phyloP scores from a whole-genome alignment of 106 monocot species.

The Dendrobium nobile region DNA sequence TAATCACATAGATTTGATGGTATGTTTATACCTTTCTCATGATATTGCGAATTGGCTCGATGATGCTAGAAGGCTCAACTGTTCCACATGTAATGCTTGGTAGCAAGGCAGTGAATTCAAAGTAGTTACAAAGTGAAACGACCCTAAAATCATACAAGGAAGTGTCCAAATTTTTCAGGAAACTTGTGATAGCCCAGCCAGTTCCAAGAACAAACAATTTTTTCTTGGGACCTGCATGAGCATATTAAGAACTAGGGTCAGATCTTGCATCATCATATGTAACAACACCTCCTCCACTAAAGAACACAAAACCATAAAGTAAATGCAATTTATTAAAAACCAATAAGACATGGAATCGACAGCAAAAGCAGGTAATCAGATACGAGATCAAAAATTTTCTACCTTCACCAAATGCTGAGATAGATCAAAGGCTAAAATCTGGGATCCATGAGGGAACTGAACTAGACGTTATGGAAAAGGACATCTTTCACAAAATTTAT shows the following conservation, averaged over 20 bases:
- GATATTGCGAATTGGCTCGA: slow-evolving; percentile 76
- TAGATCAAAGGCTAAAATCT: too few species aligned
- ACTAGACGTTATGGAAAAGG: too few species aligned
- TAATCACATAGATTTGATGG: background rate
- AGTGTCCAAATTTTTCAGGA: slow-evolving; percentile 63
- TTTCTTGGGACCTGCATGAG: slow-evolving; percentile 38
- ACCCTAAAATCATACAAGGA: slow-evolving; percentile 76
- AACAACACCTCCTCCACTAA: slow-evolving; percentile 52
- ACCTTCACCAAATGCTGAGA: too few species aligned
- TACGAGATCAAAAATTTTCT: too few species aligned
- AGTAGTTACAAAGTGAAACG: slow-evolving; percentile 83
- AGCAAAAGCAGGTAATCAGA: too few species aligned
- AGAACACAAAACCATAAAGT: background rate
- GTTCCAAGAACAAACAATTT: slow-evolving; percentile 76
- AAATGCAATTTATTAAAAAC: background rate
- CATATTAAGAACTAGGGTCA: slow-evolving; percentile 13
- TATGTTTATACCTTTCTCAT: slow-evolving; percentile 44
- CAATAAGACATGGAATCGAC: background rate
- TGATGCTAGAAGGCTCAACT: slow-evolving; percentile 75
- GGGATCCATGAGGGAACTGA: too few species aligned
- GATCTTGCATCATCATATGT: slow-evolving; percentile 57
- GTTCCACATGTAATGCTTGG: slow-evolving; percentile 94
- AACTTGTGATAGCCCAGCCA: slow-evolving; percentile 86
- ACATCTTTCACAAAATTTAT: too few species aligned
- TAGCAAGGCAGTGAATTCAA: slow-evolving; percentile 80